phyloP scores from a whole-genome alignment of 202 grass and related monocot species.

The Carex arenaria region DNA sequence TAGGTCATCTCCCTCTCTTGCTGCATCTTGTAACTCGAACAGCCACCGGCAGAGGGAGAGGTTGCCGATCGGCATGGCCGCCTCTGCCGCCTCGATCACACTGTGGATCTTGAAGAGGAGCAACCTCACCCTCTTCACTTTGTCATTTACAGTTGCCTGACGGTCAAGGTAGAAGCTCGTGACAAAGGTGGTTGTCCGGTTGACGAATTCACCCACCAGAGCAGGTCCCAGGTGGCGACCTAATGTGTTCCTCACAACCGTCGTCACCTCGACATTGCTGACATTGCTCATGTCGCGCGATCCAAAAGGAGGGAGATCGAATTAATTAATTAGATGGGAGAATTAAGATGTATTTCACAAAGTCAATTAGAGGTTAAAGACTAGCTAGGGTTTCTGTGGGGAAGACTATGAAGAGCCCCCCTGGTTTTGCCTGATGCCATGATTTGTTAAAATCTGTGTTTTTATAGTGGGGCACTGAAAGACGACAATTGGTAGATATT shows the following conservation, averaged over 20 bases:
- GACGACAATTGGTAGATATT: not conserved
- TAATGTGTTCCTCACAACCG: not conserved
- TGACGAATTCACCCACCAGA: slow-evolving; percentile 21
- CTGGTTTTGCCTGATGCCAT: too few relatives aligned
- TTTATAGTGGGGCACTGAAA: too few relatives aligned
- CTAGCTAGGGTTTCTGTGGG: too few relatives aligned
- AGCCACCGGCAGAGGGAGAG: slow-evolving; percentile 24
- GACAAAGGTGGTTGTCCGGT: not conserved
- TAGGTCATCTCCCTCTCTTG: not conserved
- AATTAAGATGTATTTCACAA: not conserved
- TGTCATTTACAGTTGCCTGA: not conserved
- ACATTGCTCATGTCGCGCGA: not conserved
- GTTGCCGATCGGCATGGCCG: slow-evolving; percentile 20
- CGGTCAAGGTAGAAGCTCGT: slow-evolving; percentile 2
- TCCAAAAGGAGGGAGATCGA: not conserved
- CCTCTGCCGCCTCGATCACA: slow-evolving; percentile 19
- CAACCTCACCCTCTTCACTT: slow-evolving; percentile 11
- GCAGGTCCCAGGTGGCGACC: slow-evolving; percentile 2
- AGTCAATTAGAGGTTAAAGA: not conserved
- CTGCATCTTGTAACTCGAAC: slow-evolving; percentile 14
- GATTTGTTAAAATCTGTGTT: too few relatives aligned
- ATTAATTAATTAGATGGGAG: not conserved
- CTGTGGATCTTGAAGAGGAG: slow-evolving; percentile 27
- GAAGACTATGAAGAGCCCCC: too few relatives aligned
- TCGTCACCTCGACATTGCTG: not conserved